These are phyloP conservation scores for Neofusicoccum ribis DNA, from an alignment of 2,329 filamentous ascomycete species.

Conservation along the genomic window DNA sequence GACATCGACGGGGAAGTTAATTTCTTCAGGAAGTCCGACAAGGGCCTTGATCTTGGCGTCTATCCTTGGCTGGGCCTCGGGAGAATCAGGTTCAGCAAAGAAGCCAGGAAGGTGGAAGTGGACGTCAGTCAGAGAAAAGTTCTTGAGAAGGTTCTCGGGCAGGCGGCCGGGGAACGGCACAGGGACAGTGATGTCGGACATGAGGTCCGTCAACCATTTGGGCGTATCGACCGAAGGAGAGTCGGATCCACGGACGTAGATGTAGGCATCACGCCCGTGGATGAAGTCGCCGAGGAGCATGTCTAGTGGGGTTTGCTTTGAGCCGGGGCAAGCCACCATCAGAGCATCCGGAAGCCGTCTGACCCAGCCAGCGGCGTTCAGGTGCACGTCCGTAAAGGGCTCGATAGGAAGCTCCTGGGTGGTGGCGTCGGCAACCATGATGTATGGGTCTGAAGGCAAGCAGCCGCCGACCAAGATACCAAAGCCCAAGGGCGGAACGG, in stretches of 20 bases:
- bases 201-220: conserved; percentile 76
- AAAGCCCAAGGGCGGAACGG: conserved; percentile 78
- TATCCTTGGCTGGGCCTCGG: conserved; percentile 72
- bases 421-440: conserved; percentile 74
- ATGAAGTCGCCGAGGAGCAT: conserved; percentile 78
- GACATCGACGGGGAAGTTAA: conserved; percentile 83
- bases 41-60: conserved; percentile 81
- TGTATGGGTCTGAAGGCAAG: conserved; percentile 66
- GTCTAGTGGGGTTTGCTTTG: conserved; percentile 80
- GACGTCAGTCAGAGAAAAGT: conserved; percentile 83
- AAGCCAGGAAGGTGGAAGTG: conserved; percentile 84
- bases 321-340: conserved; percentile 71
- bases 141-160: conserved; percentile 80
- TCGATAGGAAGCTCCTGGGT: conserved; percentile 68
- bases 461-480: conserved; percentile 85
- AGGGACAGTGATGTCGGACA: conserved; percentile 80
- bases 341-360: conserved; percentile 72
- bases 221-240: conserved; percentile 68
- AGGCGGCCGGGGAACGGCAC: conserved; percentile 80
- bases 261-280: conserved; percentile 71
- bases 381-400: conserved; percentile 66
- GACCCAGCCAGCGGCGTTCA: conserved; percentile 72
- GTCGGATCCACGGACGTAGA: conserved; percentile 80
- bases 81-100: conserved; percentile 71
- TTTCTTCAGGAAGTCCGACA: conserved; percentile 76